Conservation (phyloP, 495 filamentous ascomycete species). For the Lophium mytilinum region DNA sequence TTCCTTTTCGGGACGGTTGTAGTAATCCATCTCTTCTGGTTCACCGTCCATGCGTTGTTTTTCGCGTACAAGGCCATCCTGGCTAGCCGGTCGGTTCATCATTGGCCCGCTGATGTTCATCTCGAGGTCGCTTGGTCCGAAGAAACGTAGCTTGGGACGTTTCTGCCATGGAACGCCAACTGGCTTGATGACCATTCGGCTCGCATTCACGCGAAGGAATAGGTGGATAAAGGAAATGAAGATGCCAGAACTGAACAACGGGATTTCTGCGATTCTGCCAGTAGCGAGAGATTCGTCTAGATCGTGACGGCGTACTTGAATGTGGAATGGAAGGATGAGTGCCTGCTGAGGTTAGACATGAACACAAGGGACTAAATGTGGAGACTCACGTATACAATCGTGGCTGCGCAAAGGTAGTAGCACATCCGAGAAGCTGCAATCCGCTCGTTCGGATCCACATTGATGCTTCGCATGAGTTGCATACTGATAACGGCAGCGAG, state of each 20-base stretch:
- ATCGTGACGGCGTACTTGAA: constrained; percentile 17
- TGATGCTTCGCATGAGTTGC: constrained; percentile 20
- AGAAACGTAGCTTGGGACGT: constrained; percentile 21
- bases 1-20: constrained; percentile 5
- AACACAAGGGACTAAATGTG: background rate
- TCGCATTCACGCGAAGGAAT: constrained; percentile 25
- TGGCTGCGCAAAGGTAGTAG: constrained; percentile 20
- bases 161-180: constrained; percentile 8
- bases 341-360: constrained; percentile 2
- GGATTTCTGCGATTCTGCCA: constrained; percentile 22
- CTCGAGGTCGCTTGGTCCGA: constrained; percentile 25
- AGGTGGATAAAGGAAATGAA: constrained; percentile 25
- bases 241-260: constrained; percentile 21
- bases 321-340: constrained; percentile 23
- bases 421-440: constrained; percentile 28
- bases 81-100: constrained; percentile 18
- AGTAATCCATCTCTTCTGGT: constrained; percentile 15
- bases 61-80: constrained; percentile 17
- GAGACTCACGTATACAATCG: constrained; percentile 21
- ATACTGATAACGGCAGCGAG: constrained; percentile 23
- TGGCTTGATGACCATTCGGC: constrained; percentile 25
- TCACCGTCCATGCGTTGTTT: constrained; percentile 12
- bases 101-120: constrained; percentile 27
- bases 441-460: constrained; percentile 26
- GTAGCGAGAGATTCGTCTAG: constrained; percentile 20